These are phyloP conservation scores for Nitzschia palea DNA, from an alignment of 108 stramenopile species.

Conservation along the genomic window DNA sequence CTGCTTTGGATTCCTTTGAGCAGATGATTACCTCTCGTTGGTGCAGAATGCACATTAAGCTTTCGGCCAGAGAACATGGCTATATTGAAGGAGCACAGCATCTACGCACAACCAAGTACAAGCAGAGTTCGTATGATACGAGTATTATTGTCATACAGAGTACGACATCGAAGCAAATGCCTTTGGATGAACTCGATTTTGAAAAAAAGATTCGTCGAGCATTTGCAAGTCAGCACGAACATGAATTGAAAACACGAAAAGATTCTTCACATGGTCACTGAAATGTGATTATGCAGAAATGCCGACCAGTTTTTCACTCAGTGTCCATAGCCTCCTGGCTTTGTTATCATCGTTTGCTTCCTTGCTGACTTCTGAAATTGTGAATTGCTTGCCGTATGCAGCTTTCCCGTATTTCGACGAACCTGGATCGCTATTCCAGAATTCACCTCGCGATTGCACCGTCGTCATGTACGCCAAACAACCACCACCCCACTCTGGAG, in stretches of 20 bases:
- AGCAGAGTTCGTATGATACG: slow-evolving; percentile 63
- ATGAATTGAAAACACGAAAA: slow-evolving; percentile 39
- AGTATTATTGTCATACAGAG: slow-evolving; percentile 69
- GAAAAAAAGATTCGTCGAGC: slow-evolving; percentile 47
- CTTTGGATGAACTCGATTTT: slow-evolving; percentile 29
- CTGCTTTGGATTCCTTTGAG: slow-evolving; percentile 2
- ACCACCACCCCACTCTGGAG: slow-evolving; percentile 64
- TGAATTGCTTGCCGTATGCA: slow-evolving; percentile 77
- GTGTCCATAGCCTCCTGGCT: slow-evolving; percentile 69
- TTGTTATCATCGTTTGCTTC: slow-evolving; percentile 76
- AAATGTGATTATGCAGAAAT: slow-evolving; percentile 4
- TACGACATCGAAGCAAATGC: neutral
- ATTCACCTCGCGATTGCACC: slow-evolving; percentile 46
- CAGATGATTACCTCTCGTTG: too few relatives aligned
- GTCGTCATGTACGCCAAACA: slow-evolving; percentile 77
- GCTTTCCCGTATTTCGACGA: slow-evolving; percentile 76
- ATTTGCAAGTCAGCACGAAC: slow-evolving; percentile 58
- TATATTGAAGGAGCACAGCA: slow-evolving; percentile 79
- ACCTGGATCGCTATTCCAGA: slow-evolving; percentile 65
- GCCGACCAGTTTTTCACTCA: slow-evolving; percentile 72
- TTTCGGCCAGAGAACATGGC: slow-evolving; percentile 63
- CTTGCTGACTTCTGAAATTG: slow-evolving; percentile 48
- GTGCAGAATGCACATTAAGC: slow-evolving; percentile 42
- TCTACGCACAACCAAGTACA: slow-evolving; percentile 68
- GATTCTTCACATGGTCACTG: neutral